Percentiles rank a stretch among this genome's conserved stretches.
Evolutionary conservation across 2,329 filamentous ascomycete species (phyloP).

Genomic region (Diatrype stigma): DNA sequence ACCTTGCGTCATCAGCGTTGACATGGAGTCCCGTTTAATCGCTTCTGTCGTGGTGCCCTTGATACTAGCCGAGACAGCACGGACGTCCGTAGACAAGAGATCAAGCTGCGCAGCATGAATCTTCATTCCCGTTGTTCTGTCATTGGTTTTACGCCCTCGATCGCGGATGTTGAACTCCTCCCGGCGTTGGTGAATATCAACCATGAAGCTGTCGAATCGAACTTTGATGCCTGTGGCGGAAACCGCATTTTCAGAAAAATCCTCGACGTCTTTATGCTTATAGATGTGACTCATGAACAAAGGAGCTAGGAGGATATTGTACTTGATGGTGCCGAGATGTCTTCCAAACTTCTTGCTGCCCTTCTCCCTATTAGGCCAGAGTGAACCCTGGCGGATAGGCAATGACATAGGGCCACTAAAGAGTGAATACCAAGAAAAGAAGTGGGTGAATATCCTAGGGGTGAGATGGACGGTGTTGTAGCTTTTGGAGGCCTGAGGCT

Average conservation of each 20-base stretch:
- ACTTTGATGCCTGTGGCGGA: constrained; percentile 96
- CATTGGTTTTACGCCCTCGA: constrained; percentile 70
- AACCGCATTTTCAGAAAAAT: constrained; percentile 70
- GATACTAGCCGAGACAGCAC: constrained; percentile 89
- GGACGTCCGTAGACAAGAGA: constrained; percentile 83
- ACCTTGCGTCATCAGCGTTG: constrained; percentile 47
- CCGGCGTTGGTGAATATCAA: constrained; percentile 89
- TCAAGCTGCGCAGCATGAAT: constrained; percentile 94
- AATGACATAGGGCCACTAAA: constrained; percentile 94
- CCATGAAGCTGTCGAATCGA: constrained; percentile 92
- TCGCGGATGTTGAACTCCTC: constrained; percentile 86
- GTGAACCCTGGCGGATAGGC: constrained; percentile 82
- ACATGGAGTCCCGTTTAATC: constrained; percentile 57
- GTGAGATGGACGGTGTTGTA: constrained; percentile 96
- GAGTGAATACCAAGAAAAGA: constrained; percentile 96
- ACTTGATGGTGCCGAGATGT: constrained; percentile 97
- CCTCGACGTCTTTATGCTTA: constrained; percentile 94
- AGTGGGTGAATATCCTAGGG: constrained; percentile 95
- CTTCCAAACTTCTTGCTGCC: constrained; percentile 98
- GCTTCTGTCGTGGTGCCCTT: constrained; percentile 74
- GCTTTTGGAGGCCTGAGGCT: constrained; percentile 72
- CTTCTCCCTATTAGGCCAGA: constrained; percentile 92
- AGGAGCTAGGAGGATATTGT: constrained; percentile 86
- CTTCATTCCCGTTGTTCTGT: constrained; percentile 85
- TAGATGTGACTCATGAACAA: constrained; percentile 96